Base-by-base conservation (phyloP, 2,329 filamentous ascomycete genomes). In the Cryphonectria naterciae region DNA sequence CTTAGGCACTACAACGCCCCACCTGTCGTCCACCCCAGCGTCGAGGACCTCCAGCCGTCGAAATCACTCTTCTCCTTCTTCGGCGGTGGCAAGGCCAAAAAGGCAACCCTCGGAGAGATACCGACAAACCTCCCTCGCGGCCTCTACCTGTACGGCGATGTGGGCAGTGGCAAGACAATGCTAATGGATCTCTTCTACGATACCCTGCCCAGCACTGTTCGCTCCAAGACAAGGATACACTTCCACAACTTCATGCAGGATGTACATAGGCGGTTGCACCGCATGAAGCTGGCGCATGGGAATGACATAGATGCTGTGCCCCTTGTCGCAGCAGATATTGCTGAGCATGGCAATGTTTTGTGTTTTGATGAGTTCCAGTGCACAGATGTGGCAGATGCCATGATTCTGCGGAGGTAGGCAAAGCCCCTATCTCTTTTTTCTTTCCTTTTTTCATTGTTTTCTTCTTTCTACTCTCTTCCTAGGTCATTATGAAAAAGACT, bases 221-320 rank as follows among this genome's bases (percentile, higher is more conserved):
- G 86, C 70, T 89, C 90, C 43, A 98, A 97, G 84, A 97, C 92
- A 63, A 88, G 96, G 64, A 98, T 99, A 77, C 96, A 99, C 84
- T 99, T 99, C 82, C 94, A 98, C 85, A 97, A 97, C 80, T 99
- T 99, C 85, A 99, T 99, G 96, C 96, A 98, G 81, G 93, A 97
- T 80, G 92, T 98, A 65, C 96, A 99, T 83, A 94, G 92, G 80
- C 88, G 95, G 72, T 84, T 98, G 77, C 96, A 98, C 83, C 90
- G 89, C 78, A 91, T 97, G 82, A 98, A 97, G 84, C 92, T 96
- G 87, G 84, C 91, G 76, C 89, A 97, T 79, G 96, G 96, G 41
- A 94, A 91, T 78, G 94, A 98, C 75, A 87, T 97, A 54, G 96
- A 99, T 80, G 93, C 90, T 0, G 88, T 98, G 61, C 95, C 95